Base-by-base conservation (phyloP, 140 eudicot species). In the Stevia rebaudiana region DNA sequence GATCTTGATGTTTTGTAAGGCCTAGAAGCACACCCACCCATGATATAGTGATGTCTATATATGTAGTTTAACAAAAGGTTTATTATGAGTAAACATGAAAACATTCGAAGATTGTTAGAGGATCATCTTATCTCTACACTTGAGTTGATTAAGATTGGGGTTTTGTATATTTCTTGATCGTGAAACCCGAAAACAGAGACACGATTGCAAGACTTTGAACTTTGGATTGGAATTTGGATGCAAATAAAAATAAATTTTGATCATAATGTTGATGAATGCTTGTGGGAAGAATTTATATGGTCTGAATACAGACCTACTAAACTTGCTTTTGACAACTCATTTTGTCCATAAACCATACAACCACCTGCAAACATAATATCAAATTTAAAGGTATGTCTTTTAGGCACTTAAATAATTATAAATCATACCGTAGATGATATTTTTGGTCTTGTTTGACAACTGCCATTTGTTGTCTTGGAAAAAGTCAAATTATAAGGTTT, bases 1-100 rank as follows among this genome's bases (percentile, higher is more conserved):
- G 85, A 75, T 48, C 68, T 80, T 6, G 82, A 30, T 66, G 70
- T 79, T 43, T 74, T 76, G 52, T 78, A 44, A 0, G 88, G 79
- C 39, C 69, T 80, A 22, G 97, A 86, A 44, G 81, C 86, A 56
- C 97, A 90, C 4, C 87, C 90, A 18, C 97, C 97, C 97, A 90
- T 90, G 51, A 77, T 79, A 31, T 61, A 50, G 16, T 39, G 35
- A 61, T 30, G 52, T 18, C 50, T 74, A 49, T 47, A 1, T 47
- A 13, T 4, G 57, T 74, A 46, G 56, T 66, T 65, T 65, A 37
- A 39, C 23, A 74, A 49, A 25, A 39, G 12, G 19, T 64, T 24
- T 47, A 11, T 25, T 55, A 18, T 16, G 40, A 11, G 68, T 22
- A 15, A 61, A 71, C 69, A 50, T 21, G 9, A 18, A 16, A 73